Evolutionary conservation across 768 basidiomycete genomes (phyloP).

Genomic region (Favolaschia claudopus): DNA sequence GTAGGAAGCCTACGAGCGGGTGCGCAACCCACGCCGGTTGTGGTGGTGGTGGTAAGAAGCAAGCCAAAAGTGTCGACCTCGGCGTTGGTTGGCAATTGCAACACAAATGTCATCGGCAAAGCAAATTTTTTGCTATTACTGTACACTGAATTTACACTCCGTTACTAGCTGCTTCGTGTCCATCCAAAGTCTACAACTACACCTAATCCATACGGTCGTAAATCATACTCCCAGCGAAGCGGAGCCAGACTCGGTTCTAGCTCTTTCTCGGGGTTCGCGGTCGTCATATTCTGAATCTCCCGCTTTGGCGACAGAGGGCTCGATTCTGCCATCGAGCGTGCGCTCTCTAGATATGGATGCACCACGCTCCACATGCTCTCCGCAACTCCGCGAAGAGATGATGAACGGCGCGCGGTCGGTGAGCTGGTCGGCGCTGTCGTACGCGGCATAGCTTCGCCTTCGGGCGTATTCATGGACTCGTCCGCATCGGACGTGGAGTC

Average conservation of each 20-base stretch:
- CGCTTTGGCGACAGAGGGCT: background rate
- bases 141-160: too few species aligned
- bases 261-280: slow-evolving; percentile 25
- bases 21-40: too few species aligned
- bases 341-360: slow-evolving; percentile 9
- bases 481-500: background rate
- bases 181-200: slow-evolving; percentile 80
- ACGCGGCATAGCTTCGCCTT: slow-evolving; percentile 20
- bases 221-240: slow-evolving; percentile 67
- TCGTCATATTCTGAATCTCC: slow-evolving; percentile 16
- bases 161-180: too few species aligned
- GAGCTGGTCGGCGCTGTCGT: slow-evolving; percentile 10
- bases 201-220: slow-evolving; percentile 75
- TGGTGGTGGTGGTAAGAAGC: slow-evolving; percentile 13
- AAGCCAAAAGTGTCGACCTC: background rate
- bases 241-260: slow-evolving; percentile 37
- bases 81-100: background rate
- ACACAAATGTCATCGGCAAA: slow-evolving; percentile 7
- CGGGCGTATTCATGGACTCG: background rate
- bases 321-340: slow-evolving; percentile 2
- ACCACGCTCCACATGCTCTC: slow-evolving; percentile 16
- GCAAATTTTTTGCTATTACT: background rate
- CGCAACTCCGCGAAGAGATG: slow-evolving; percentile 4
- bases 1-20: too few species aligned
- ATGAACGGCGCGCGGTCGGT: background rate